Evolutionary conservation across 306 rosid genomes (phyloP).

Genomic region (Acmispon strigosus): DNA sequence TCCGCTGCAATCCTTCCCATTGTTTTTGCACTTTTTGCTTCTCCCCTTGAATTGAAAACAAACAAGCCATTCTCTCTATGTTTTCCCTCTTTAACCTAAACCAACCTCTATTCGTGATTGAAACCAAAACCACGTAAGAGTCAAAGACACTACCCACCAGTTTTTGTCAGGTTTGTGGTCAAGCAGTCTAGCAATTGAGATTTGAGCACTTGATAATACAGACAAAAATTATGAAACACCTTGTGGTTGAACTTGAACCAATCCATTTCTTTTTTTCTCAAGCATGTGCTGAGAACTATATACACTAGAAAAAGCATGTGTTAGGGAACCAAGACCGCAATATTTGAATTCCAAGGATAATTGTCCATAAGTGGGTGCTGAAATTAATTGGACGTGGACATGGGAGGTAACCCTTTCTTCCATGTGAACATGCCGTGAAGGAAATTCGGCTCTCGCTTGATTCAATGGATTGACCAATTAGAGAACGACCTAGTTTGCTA

Average conservation of each 20-base stretch:
- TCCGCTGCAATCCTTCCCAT: not conserved
- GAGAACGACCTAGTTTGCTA: not conserved
- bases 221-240: conserved; percentile 4
- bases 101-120: not conserved
- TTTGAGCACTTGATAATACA: not conserved
- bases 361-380: conserved; percentile 17
- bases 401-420: not conserved
- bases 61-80: not conserved
- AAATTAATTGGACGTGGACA: conserved; percentile 25
- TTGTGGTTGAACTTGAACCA: conserved; percentile 22
- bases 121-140: not conserved
- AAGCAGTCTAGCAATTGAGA: conserved; percentile 5
- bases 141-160: conserved; percentile 1
- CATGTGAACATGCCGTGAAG: conserved; percentile 9
- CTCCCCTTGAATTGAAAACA: not conserved
- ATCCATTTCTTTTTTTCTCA: not conserved
- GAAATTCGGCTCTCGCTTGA: not conserved
- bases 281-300: conserved; percentile 20
- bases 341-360: conserved; percentile 21
- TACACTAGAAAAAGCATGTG: conserved; percentile 12
- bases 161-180: conserved; percentile 1
- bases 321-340: not conserved
- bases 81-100: not conserved
- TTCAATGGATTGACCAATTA: conserved; percentile 27
- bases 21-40: not conserved